These are phyloP conservation scores for Rhizophagus prolifer DNA, from an alignment of 192 early-diverging fungal species.

Conservation along the genomic window DNA sequence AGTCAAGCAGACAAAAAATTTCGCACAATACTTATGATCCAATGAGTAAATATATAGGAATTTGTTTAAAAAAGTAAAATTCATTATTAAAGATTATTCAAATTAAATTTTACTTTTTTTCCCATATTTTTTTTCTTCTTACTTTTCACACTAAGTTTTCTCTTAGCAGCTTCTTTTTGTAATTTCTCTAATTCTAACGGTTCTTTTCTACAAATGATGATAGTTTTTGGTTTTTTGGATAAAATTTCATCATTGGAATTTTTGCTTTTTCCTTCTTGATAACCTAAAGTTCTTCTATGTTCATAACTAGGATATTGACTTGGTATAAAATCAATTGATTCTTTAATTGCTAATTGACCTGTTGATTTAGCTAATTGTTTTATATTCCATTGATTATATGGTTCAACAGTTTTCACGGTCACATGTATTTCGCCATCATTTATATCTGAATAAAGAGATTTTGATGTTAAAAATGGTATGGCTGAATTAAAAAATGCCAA, in stretches of 20 bases:
- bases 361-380: conserved; percentile 69
- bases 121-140: background rate
- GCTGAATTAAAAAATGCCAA: conserved; percentile 63
- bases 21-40: too few species aligned
- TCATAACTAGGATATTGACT: conserved; percentile 79
- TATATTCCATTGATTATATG: conserved; percentile 90
- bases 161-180: background rate
- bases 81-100: too few species aligned
- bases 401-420: conserved; percentile 78
- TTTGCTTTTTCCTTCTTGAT: conserved; percentile 75
- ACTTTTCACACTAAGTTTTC: background rate
- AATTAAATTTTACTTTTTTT: background rate
- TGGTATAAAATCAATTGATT: conserved; percentile 64
- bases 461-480: conserved; percentile 49
- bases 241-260: conserved; percentile 78
- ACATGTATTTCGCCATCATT: conserved; percentile 72
- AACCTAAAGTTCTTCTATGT: conserved; percentile 95
- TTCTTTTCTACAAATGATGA: conserved; percentile 56
- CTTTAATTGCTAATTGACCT: conserved; percentile 53
- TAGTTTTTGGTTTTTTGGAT: conserved; percentile 62
- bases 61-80: too few species aligned
- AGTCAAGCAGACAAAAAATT: too few species aligned
- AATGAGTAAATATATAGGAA: too few species aligned
- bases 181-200: background rate
- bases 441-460: conserved; percentile 32